Percentiles rank a stretch among this genome's conserved stretches.
These are phyloP conservation scores for Fragosphaeria purpurea DNA, from an alignment of 2,329 filamentous ascomycete species.

Conservation along the genomic window DNA sequence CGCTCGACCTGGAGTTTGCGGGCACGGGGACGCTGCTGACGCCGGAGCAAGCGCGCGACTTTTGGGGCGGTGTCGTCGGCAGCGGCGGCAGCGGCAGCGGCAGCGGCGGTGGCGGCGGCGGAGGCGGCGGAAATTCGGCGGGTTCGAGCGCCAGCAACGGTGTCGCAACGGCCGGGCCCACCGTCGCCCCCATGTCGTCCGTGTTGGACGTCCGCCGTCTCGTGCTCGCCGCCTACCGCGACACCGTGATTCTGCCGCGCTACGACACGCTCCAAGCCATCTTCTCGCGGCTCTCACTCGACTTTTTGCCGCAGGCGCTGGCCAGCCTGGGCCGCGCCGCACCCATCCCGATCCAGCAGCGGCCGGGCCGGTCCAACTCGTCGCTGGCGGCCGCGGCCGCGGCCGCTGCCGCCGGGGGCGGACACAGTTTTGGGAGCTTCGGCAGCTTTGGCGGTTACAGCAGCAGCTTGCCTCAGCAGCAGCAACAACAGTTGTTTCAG, in stretches of 20 bases:
- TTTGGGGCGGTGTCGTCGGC: slow-evolving; percentile 63
- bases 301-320: slow-evolving; percentile 54
- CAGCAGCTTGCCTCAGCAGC: neutral
- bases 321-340: slow-evolving; percentile 26
- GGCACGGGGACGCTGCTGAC: slow-evolving; percentile 73
- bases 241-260: slow-evolving; percentile 77
- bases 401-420: too few species aligned
- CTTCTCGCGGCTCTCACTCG: slow-evolving; percentile 80
- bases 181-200: slow-evolving; percentile 36
- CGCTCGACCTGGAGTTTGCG: slow-evolving; percentile 85
- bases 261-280: slow-evolving; percentile 83
- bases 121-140: too few species aligned
- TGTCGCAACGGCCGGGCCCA: too few species aligned
- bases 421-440: too few species aligned
- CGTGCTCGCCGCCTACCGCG: slow-evolving; percentile 78
- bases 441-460: slow-evolving; percentile 21
- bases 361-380: slow-evolving; percentile 15
- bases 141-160: neutral
- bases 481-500: too few species aligned
- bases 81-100: slow-evolving; percentile 17
- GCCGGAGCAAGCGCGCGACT: slow-evolving; percentile 70
- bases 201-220: slow-evolving; percentile 80
- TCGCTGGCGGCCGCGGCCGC: slow-evolving; percentile 4
- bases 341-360: slow-evolving; percentile 31
- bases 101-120: slow-evolving; percentile 16